These are phyloP conservation scores for Penicillium sp. DNA, from an alignment of 2,329 filamentous ascomycete genomes.

Conservation along the genomic window DNA sequence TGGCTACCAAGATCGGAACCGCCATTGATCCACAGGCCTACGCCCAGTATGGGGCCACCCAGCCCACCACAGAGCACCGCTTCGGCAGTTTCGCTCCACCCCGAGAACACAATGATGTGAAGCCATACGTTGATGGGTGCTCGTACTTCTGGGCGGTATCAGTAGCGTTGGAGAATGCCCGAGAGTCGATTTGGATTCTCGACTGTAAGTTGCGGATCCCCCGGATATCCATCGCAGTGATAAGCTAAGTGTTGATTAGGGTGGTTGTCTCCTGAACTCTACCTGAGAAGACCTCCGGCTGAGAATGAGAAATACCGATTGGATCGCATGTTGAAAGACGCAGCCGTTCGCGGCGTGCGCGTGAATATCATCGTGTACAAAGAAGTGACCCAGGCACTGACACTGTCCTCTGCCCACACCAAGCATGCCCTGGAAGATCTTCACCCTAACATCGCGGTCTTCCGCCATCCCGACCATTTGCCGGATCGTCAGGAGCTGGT, in stretches of 20 bases:
- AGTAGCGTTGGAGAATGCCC: slow-evolving; percentile 73
- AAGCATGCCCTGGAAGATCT: slow-evolving; percentile 75
- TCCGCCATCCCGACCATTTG: slow-evolving; percentile 85
- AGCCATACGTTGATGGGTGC: slow-evolving; percentile 87
- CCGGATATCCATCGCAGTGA: not conserved
- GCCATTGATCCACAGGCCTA: slow-evolving; percentile 52
- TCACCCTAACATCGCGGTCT: slow-evolving; percentile 83
- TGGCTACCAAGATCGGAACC: slow-evolving; percentile 53
- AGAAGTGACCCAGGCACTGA: slow-evolving; percentile 79
- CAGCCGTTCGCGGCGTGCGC: slow-evolving; percentile 80
- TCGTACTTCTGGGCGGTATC: slow-evolving; percentile 86
- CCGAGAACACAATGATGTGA: slow-evolving; percentile 69
- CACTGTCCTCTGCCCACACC: slow-evolving; percentile 71
- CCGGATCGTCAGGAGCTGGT: slow-evolving; percentile 70
- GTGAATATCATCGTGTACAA: slow-evolving; percentile 91
- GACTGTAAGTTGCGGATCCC: slow-evolving; percentile 57
- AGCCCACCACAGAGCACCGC: slow-evolving; percentile 48
- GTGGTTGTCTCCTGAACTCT: slow-evolving; percentile 88
- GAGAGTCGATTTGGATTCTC: slow-evolving; percentile 78
- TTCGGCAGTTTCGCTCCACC: slow-evolving; percentile 70
- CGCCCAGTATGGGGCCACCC: slow-evolving; percentile 44
- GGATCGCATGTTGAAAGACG: slow-evolving; percentile 78
- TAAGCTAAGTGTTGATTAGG: slow-evolving; percentile 29
- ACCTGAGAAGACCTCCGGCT: slow-evolving; percentile 78
- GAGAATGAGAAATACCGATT: slow-evolving; percentile 81